Base-by-base conservation (phyloP, 2,329 filamentous ascomycete genomes). In the Setomelanomma holmii region DNA sequence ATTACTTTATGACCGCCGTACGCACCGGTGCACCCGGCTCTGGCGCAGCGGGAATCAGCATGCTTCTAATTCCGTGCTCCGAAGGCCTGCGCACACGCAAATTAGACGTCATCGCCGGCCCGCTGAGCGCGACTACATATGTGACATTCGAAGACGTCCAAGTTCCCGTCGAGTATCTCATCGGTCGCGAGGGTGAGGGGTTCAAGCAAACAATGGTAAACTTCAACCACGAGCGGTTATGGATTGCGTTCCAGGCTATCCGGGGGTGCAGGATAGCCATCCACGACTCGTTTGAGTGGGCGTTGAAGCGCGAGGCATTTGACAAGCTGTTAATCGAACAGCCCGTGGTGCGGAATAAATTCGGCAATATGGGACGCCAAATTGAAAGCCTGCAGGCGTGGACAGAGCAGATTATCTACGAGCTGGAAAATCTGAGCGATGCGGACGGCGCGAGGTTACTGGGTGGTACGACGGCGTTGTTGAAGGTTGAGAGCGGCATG, bases 171-270 rank as follows among this genome's bases (percentile, higher is more conserved):
- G 60, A 59, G 21, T 68, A 68, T 39, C 55, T 73, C 4, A 64
- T 73, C 22, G 69, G 69, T 0, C 34, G 49, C 14, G 68, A 72
- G 44, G 67, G 68, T 22, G 40, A 63, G 8, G 70, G 69, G 1
- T 72, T 73, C 58, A 57, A 55, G 41, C 60, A 68, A 40, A 72
- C 68, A 2, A 69, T 71, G 67, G 61, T 68, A 21, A 69, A 72
- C 42, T 72, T 72, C 58, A 73, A 72, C 50, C 67, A 73, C 42
- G 70, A 73, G 55, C 51, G 69, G 6, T 55, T 72, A 16, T 71
- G 67, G 66, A 66, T 71, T 30, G 66, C 64, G 4, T 69, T 70
- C 51, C 64, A 67, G 34, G 67, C 60, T 1, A 61, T 71, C 4
- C 60, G 69, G 0, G 61, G 68, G 3, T 70, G 65, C 40, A 45